Base-by-base conservation (phyloP, 2,329 filamentous ascomycete genomes). In the Elsinoe australis region DNA sequence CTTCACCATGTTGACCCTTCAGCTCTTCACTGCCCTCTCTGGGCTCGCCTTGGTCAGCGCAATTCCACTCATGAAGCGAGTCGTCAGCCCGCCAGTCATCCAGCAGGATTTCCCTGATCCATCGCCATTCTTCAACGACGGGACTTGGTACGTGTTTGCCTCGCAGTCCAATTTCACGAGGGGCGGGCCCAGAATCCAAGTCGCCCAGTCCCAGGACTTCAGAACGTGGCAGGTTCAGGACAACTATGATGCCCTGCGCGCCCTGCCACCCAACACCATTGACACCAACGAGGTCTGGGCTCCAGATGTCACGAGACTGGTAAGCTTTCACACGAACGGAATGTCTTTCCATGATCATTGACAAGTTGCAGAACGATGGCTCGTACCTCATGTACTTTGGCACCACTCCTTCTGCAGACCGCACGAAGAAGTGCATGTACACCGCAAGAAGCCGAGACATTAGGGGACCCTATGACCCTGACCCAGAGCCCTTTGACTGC, bases 131-230 rank as follows among this genome's bases (percentile, higher is more conserved):
- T 54, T 57, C 32, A 55, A 58, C 18, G 58, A 52, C 28, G 52
- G 57, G 19, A 62, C 56, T 1, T 66, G 63, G 62, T 65, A 63
- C 47, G 62, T 62, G 9, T 66, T 64, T 48, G 64, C 53, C 22
- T 64, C 64, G 4, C 47, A 49, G 49, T 60, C 58, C 32, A 52
- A 53, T n/a, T 53, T 48, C 14, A 51, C 51, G 14, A 50, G 53
- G 8, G 54, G 49, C 19, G 48, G 38, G 19, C 55, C 56, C 53
- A 58, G 65, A 31, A 56, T 65, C 9, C 64, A 65, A 49, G 44
- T 65, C 5, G 64, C 64, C 8, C 57, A 53, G 1, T 66, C 64
- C 1, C 42, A 41, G 18, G 60, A 66, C 53, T 65, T 66, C 51
- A 31, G 51, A 10, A 56, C 52, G 36, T 64, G 61, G 61, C 54